These are phyloP conservation scores for Alternaria consortialis DNA, from an alignment of 2,329 filamentous ascomycete genomes.

Conservation along the genomic window DNA sequence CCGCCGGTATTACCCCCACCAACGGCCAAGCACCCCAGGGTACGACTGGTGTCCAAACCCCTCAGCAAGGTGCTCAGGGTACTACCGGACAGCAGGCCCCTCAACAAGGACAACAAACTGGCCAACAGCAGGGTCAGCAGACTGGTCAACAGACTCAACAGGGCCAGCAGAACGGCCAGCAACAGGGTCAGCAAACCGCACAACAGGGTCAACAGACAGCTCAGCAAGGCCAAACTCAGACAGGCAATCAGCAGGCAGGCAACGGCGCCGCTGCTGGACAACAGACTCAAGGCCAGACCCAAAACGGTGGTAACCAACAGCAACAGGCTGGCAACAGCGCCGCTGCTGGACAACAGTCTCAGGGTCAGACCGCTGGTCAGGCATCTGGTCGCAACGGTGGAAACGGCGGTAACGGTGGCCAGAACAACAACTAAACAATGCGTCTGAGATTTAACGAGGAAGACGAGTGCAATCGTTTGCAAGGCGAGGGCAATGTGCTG, in stretches of 20 bases:
- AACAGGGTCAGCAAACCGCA: no score
- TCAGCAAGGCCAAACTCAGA: not conserved
- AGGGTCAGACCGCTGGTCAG: not conserved
- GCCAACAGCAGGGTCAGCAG: conserved; percentile 9
- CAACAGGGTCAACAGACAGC: not conserved
- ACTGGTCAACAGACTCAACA: conserved; percentile 10
- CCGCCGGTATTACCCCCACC: not conserved
- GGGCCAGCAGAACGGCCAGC: conserved; percentile 16
- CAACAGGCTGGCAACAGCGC: not conserved
- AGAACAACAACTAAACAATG: conserved; percentile 2
- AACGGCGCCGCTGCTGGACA: not conserved
- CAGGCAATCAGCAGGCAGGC: not conserved
- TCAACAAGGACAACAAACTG: conserved; percentile 17
- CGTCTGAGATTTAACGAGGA: not conserved
- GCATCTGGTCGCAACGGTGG: not conserved
- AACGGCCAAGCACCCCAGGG: conserved; percentile 1
- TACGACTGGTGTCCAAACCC: conserved; percentile 1
- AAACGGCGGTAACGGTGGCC: not conserved
- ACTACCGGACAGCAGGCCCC: conserved; percentile 8
- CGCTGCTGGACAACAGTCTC: conserved; percentile 9
- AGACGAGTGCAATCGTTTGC: not conserved
- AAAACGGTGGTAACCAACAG: conserved; percentile 2
- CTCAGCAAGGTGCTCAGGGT: conserved; percentile 10
- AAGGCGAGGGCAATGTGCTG: conserved; percentile 13
- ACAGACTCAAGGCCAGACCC: not conserved